Percentiles rank a stretch among this genome's conserved stretches.
Conservation (phyloP, 805 yeast species). For the Priceomyces carsonii region DNA sequence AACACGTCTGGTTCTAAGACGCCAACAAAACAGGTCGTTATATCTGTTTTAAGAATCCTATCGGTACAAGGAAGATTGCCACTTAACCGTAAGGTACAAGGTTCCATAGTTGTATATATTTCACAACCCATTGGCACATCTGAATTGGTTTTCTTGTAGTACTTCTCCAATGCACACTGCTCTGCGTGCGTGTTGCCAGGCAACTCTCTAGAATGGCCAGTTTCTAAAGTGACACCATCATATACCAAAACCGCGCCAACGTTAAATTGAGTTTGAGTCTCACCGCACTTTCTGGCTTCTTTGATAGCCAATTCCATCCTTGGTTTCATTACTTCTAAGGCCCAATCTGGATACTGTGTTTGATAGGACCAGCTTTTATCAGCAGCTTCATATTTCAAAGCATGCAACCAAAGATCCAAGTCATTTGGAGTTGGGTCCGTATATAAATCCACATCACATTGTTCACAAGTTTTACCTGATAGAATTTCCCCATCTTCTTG, state of each 20-base stretch:
- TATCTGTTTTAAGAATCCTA: constrained; percentile 59
- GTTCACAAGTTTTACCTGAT: constrained; percentile 57
- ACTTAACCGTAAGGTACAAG: constrained; percentile 85
- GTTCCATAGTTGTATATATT: constrained; percentile 95
- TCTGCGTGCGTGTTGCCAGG: constrained; percentile 98
- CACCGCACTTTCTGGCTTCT: constrained; percentile 78
- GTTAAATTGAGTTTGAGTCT: constrained; percentile 82
- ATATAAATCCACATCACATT: constrained; percentile 70
- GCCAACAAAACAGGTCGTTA: constrained; percentile 84
- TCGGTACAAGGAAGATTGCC: constrained; percentile 90
- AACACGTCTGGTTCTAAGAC: constrained; percentile 88
- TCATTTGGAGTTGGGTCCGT: constrained; percentile 90
- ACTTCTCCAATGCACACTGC: constrained; percentile 87
- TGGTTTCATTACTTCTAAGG: constrained; percentile 52
- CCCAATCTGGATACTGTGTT: constrained; percentile 85
- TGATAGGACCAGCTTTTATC: constrained; percentile 66
- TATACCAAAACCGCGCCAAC: constrained; percentile 89
- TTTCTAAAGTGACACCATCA: constrained; percentile 60
- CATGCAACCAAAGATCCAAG: constrained; percentile 88
- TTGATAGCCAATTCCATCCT: constrained; percentile 77
- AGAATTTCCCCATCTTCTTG: constrained; percentile 66
- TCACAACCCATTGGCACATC: constrained; percentile 75
- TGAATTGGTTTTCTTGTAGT: constrained; percentile 39
- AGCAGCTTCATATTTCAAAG: constrained; percentile 70
- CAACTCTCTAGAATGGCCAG: constrained; percentile 88